These are phyloP conservation scores for Pleurotus citrinopileatus DNA, from an alignment of 768 basidiomycete species.

Conservation along the genomic window DNA sequence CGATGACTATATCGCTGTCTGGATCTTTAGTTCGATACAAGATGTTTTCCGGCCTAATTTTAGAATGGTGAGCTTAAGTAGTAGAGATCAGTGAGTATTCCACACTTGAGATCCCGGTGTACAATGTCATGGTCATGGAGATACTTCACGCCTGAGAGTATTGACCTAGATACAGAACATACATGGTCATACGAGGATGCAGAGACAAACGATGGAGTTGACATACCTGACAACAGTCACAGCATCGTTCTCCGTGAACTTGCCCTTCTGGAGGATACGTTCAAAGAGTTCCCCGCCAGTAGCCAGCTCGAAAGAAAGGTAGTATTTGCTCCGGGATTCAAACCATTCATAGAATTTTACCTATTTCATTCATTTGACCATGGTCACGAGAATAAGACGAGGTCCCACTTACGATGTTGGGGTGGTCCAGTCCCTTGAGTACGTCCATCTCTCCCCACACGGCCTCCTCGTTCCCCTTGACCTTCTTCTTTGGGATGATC, in stretches of 20 bases:
- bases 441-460: conserved; percentile 97
- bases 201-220: background rate
- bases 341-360: conserved; percentile 98
- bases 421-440: conserved; percentile 83
- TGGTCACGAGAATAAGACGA: background rate
- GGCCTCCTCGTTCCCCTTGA: conserved; percentile 84
- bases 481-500: conserved; percentile 93
- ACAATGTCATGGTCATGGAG: conserved; percentile 93
- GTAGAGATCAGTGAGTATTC: conserved; percentile 7
- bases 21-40: conserved; percentile 77
- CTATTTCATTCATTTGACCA: conserved; percentile 32
- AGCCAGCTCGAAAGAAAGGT: conserved; percentile 93
- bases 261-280: conserved; percentile 78
- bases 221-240: conserved; percentile 70
- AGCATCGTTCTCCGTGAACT: conserved; percentile 93
- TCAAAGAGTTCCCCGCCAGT: conserved; percentile 95
- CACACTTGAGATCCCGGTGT: conserved; percentile 91
- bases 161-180: conserved; percentile 55
- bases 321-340: conserved; percentile 91
- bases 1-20: conserved; percentile 89
- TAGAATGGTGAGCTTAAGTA: background rate
- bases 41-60: conserved; percentile 89
- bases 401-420: conserved; percentile 69
- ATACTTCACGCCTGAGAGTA: conserved; percentile 84
- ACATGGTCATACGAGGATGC: background rate